Base-by-base conservation (phyloP, 345 rosid genomes). In the Salix purpurea region DNA sequence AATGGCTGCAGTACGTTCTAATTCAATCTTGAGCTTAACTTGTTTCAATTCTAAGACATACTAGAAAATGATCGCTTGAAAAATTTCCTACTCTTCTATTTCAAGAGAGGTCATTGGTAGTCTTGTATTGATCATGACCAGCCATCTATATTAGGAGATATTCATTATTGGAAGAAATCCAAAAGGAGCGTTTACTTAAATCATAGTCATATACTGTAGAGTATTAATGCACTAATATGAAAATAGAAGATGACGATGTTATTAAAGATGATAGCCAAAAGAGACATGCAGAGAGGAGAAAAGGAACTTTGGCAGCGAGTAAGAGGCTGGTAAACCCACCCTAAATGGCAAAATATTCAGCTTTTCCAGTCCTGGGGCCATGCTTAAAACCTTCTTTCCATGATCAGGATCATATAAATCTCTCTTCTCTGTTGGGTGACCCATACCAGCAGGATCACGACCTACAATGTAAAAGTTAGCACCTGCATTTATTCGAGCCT, bases 401-500 rank as follows among this genome's bases (percentile, higher is more conserved):
- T 96, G 98, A 81, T 94, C 97, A 74, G 98, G 98, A 71, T 94
- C 97, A 83, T 94, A 94, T 8, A 96, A 84, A 81, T 92, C 99
- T 84, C 99, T 90, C 86, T 91, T 94, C 84, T 94, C 98, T 23
- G 88, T 88, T 61, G 98, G 98, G 79, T 96, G 98, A 18, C 97
- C 97, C 95, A 96, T 92, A 52, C 98, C 99, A 72, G 97, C 99
- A 71, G 99, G 99, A 84, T 96, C 99, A 78, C 98, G 91, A 9
- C 99, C 99, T 11, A 96, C 99, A 66, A 96, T 94, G 74, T 96
- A 96, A 84, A 96, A 96, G 75, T 96, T 94, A 71, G 97, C 98
- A 66, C 99, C 99, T 0, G 99, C 99, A 76, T 96, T 94, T 77
- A 94, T 85, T 77, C 98, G 86, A 72, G 93, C 98, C 87, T 96